These are phyloP conservation scores for Ascochyta fabae DNA, from an alignment of 2,329 filamentous ascomycete genomes.

Conservation along the genomic window DNA sequence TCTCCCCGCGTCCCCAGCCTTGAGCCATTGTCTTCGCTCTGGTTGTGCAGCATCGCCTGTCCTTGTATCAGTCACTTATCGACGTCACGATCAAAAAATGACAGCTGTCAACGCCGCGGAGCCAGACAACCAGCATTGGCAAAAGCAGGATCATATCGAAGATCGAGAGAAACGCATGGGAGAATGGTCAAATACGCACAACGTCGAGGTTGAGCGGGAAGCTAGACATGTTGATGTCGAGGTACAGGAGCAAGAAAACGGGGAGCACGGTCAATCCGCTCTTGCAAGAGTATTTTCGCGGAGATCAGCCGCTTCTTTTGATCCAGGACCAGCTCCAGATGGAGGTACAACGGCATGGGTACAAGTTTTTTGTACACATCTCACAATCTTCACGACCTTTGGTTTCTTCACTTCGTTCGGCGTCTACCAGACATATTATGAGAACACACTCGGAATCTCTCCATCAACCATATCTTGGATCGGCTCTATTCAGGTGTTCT, in stretches of 20 bases:
- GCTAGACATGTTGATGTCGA: conserved; percentile 9
- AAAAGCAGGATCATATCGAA: background rate
- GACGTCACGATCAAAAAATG: conserved; percentile 4
- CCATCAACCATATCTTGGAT: conserved; percentile 45
- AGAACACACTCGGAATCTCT: conserved; percentile 46
- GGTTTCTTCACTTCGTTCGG: conserved; percentile 62
- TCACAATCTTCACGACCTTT: conserved; percentile 65
- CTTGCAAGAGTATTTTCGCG: conserved; percentile 31
- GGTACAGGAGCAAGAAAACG: conserved; percentile 6
- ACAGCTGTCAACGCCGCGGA: background rate
- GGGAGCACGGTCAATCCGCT: background rate
- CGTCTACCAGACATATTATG: conserved; percentile 63
- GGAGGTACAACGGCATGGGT: conserved; percentile 63
- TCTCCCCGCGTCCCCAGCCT: background rate
- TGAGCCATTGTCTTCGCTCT: background rate
- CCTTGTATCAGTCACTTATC: background rate
- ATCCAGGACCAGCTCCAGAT: conserved; percentile 47
- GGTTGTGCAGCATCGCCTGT: background rate
- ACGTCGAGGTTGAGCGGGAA: conserved; percentile 26
- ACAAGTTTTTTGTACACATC: conserved; percentile 58
- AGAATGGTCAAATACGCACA: conserved; percentile 23
- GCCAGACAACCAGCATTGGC: background rate
- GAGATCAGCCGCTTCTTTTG: conserved; percentile 32
- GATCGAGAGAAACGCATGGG: background rate
- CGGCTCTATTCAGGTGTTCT: conserved; percentile 42